Evolutionary conservation across 331 rosid species (phyloP).

Genomic region (Spiraea crenata): DNA sequence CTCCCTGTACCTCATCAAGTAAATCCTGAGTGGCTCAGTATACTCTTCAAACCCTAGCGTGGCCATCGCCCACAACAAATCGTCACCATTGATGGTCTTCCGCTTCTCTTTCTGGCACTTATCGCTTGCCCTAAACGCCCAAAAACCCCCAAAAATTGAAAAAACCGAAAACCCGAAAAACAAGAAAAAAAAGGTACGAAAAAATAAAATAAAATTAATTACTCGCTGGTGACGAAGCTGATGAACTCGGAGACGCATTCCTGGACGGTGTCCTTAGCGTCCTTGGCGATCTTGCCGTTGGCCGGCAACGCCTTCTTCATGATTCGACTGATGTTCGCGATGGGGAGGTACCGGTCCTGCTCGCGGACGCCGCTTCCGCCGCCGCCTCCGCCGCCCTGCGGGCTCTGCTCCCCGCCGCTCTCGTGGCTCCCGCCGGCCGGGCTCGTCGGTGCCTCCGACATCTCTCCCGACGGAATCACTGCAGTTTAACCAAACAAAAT

Average conservation of each 20-base stretch:
- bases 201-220: neutral
- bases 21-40: conserved; percentile 85
- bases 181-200: neutral
- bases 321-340: conserved; percentile 91
- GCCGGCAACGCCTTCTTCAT: conserved; percentile 87
- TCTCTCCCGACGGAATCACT: conserved; percentile 41
- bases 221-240: conserved; percentile 97
- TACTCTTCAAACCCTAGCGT: conserved; percentile 91
- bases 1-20: conserved; percentile 86
- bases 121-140: conserved; percentile 73
- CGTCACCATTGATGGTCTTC: conserved; percentile 93
- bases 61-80: conserved; percentile 92
- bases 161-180: neutral
- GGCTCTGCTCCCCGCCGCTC: conserved; percentile 89
- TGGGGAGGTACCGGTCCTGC: conserved; percentile 80
- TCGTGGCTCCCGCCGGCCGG: conserved; percentile 71
- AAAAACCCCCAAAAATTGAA: conserved; percentile 7
- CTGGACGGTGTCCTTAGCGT: conserved; percentile 86
- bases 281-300: conserved; percentile 90
- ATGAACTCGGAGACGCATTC: conserved; percentile 94
- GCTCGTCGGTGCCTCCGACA: conserved; percentile 82
- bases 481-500: conserved; percentile 11
- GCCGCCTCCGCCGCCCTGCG: conserved; percentile 41
- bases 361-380: conserved; percentile 42
- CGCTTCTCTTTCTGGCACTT: conserved; percentile 96